Evolutionary conservation across 1,139 yeast species (phyloP).

Genomic region (Starmera stellimalicola): DNA sequence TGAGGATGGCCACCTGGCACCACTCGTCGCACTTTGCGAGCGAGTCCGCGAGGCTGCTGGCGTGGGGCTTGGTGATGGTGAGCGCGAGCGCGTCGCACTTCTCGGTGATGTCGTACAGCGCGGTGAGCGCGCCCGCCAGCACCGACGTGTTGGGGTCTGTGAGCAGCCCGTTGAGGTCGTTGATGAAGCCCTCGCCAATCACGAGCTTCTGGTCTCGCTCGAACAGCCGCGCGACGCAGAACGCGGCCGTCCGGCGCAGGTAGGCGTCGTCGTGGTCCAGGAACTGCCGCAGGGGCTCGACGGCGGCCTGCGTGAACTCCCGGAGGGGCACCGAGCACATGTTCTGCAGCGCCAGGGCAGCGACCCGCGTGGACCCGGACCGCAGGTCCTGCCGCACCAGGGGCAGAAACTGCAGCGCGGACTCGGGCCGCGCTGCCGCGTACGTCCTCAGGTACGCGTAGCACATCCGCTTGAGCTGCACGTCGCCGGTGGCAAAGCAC

Average conservation of each 20-base stretch:
- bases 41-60: slow-evolving; percentile 35
- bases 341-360: slow-evolving; percentile 55
- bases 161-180: slow-evolving; percentile 47
- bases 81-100: slow-evolving; percentile 33
- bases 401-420: slow-evolving; percentile 48
- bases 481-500: slow-evolving; percentile 53
- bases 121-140: slow-evolving; percentile 65
- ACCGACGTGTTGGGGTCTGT: slow-evolving; percentile 50
- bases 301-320: slow-evolving; percentile 40
- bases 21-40: slow-evolving; percentile 64
- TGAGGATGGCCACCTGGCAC: slow-evolving; percentile 67
- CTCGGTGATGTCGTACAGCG: slow-evolving; percentile 60
- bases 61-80: slow-evolving; percentile 47
- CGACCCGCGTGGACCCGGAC: slow-evolving; percentile 30
- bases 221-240: slow-evolving; percentile 60
- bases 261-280: slow-evolving; percentile 47
- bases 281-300: slow-evolving; percentile 27
- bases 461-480: slow-evolving; percentile 65
- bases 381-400: slow-evolving; percentile 43
- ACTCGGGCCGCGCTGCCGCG: slow-evolving; percentile 48
- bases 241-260: slow-evolving; percentile 63
- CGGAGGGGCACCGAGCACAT: slow-evolving; percentile 48
- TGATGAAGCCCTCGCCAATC: slow-evolving; percentile 38
- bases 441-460: slow-evolving; percentile 52
- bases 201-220: slow-evolving; percentile 43